A percentile compares a stretch with the other conserved stretches of the same genome.
Evolutionary conservation across 805 yeast species (phyloP).

Genomic region (Metschnikowia bowlesiae): DNA sequence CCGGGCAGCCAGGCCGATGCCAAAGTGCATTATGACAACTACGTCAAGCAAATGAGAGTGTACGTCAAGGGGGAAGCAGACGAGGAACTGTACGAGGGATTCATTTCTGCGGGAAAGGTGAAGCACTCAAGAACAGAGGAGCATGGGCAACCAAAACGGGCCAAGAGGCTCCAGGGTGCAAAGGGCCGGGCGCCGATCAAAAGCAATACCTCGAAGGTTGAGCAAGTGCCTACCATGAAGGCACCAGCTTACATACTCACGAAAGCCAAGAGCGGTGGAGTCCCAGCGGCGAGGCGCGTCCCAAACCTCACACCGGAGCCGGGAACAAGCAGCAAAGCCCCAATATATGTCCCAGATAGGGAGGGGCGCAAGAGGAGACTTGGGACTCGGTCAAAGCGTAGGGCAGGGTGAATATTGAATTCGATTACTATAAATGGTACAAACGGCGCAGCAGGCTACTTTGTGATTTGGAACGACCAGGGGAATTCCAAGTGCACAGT

Average conservation of each 20-base stretch:
- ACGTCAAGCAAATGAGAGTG: conserved; percentile 3
- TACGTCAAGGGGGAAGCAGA: conserved; percentile 6
- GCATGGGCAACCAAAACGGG: background rate
- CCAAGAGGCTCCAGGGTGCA: background rate
- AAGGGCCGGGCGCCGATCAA: background rate
- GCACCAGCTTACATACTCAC: background rate
- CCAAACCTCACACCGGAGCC: background rate
- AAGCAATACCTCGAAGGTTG: background rate
- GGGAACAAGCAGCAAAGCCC: conserved; percentile 21
- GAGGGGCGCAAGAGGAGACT: conserved; percentile 12
- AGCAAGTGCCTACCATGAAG: background rate
- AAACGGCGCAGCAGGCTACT: conserved; percentile 28
- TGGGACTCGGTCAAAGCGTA: conserved; percentile 7
- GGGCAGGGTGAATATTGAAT: background rate
- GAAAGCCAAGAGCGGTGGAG: background rate
- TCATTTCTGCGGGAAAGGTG: conserved; percentile 7
- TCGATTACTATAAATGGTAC: background rate
- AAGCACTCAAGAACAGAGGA: background rate
- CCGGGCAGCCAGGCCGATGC: conserved; percentile 5
- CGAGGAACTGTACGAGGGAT: conserved; percentile 1
- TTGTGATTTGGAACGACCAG: conserved; percentile 83
- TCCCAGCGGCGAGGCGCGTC: background rate
- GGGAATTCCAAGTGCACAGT: conserved; percentile 66
- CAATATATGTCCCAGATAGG: conserved; percentile 31
- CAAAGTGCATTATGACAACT: background rate